phyloP scores from a whole-genome alignment of 108 stramenopile species.

The Pseudonitzschia pungens region DNA sequence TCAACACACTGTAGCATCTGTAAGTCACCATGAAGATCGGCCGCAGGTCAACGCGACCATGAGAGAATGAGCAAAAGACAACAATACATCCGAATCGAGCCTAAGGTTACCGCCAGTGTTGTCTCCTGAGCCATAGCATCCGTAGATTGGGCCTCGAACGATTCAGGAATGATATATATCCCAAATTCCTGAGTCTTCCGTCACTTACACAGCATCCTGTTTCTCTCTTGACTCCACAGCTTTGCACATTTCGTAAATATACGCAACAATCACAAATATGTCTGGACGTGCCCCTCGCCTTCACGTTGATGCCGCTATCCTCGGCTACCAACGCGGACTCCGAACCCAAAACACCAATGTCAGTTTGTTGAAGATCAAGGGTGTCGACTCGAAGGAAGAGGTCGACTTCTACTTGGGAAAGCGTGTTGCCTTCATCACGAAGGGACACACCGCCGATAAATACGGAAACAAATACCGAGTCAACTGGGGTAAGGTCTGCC shows the following conservation, averaged over 20 bases:
- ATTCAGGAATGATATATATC: no score
- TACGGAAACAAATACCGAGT: conserved; percentile 95
- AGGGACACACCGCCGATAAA: conserved; percentile 69
- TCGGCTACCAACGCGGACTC: conserved; percentile 97
- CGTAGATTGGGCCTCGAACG: no score
- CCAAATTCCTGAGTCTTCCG: not conserved
- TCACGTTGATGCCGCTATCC: conserved; percentile 96
- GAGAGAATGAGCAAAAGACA: not conserved
- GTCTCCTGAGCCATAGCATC: no score
- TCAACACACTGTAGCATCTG: conserved; percentile 12
- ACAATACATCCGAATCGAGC: no score
- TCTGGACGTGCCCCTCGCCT: conserved; percentile 68
- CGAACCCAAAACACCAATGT: conserved; percentile 97
- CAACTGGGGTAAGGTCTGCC: conserved; percentile 98
- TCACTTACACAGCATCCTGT: not conserved
- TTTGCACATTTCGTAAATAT: not conserved
- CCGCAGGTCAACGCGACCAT: not conserved
- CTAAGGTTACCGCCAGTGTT: no score
- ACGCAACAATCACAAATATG: not conserved
- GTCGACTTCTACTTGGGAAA: conserved; percentile 98
- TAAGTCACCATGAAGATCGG: conserved; percentile 8
- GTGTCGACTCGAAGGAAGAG: conserved; percentile 90
- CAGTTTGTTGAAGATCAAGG: conserved; percentile 97
- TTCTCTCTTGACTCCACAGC: not conserved
- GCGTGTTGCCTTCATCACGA: conserved; percentile 98